Base-by-base conservation (phyloP, 148 eudicot species). In the Selenicereus undatus region DNA sequence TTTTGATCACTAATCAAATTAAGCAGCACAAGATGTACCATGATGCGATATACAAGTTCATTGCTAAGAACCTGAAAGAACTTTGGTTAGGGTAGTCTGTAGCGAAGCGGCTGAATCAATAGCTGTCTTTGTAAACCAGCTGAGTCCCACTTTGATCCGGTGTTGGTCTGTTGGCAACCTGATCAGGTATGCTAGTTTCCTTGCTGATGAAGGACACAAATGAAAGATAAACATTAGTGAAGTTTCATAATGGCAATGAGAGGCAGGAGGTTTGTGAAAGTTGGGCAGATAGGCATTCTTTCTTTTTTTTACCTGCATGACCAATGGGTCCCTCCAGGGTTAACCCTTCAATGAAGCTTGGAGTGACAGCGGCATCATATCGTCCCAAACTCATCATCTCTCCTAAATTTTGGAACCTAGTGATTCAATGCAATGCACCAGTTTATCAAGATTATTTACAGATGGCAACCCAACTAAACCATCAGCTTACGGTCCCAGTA, bases 381-480 rank as follows among this genome's bases (percentile, higher is more conserved):
- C 90, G 93, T 85, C 99, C 99, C 64, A 96, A 86, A 81, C 88
- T 90, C 98, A 96, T 92, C 99, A 96, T 96, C 91, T 96, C 99
- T 66, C 99, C 99, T 79, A 96, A 85, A 85, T 96, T 92, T 80
- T 93, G 99, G 71, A 89, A 96, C 90, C 99, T 96, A 87, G 52
- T 22, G 85, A 71, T 10, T 65, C 45, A 39, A 39, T 62, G 30
- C 27, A 39, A 39, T 62, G 30, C 27, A 73, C 54, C 24, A 71
- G 43, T 71, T 74, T 18, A 26, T 27, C 56, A 72, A 66, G 17
- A 66, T 11, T 11, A 64, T 66, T 62, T 24, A 62, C 17, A 66
- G 18, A 4, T 27, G 3, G 27, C 71, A 66, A 27, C 27, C 18
- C 35, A 66, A 27, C 11, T 26, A 32, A n/a, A 39, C 43, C 43